Evolutionary conservation across 305 asterid species (phyloP).

Genomic region (Plantago coronopus): DNA sequence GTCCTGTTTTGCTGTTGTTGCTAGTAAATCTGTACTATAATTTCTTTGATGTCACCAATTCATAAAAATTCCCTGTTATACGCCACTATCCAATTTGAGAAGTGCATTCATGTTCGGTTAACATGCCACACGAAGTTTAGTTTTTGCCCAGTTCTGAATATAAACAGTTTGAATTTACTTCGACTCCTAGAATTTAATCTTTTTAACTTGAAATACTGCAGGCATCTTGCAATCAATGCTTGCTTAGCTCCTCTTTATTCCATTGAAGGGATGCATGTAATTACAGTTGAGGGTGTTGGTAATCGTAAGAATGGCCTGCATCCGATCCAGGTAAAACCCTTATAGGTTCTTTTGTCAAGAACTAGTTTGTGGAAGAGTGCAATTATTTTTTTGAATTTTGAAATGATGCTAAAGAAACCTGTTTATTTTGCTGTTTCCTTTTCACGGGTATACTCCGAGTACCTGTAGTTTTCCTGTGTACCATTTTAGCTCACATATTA

Average conservation of each 20-base stretch:
- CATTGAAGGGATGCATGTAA: constrained; percentile 93
- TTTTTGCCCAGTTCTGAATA: not conserved
- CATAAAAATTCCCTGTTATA: not conserved
- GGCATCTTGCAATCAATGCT: constrained; percentile 84
- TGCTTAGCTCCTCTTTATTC: constrained; percentile 97
- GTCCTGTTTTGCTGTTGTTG: too few relatives aligned
- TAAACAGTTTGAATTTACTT: not conserved
- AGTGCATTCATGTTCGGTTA: not conserved
- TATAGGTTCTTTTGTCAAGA: constrained; percentile 11
- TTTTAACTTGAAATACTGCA: constrained; percentile 23
- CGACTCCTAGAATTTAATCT: constrained; percentile 1
- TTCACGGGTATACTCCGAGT: too few relatives aligned
- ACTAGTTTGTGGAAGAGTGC: not conserved
- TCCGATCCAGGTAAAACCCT: constrained; percentile 71
- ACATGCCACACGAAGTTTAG: not conserved
- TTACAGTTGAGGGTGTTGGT: constrained; percentile 92
- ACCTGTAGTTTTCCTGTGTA: too few relatives aligned
- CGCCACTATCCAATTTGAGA: constrained; percentile 3
- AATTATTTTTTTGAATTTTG: constrained; percentile 9
- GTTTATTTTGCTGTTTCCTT: too few relatives aligned
- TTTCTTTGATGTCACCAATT: not conserved
- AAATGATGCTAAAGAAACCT: constrained; percentile 1
- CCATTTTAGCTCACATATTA: too few relatives aligned
- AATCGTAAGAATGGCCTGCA: constrained; percentile 72
- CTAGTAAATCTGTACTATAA: not conserved